Conservation (phyloP, 2,329 filamentous ascomycete genomes). For the Hymenoscyphus scutula region DNA sequence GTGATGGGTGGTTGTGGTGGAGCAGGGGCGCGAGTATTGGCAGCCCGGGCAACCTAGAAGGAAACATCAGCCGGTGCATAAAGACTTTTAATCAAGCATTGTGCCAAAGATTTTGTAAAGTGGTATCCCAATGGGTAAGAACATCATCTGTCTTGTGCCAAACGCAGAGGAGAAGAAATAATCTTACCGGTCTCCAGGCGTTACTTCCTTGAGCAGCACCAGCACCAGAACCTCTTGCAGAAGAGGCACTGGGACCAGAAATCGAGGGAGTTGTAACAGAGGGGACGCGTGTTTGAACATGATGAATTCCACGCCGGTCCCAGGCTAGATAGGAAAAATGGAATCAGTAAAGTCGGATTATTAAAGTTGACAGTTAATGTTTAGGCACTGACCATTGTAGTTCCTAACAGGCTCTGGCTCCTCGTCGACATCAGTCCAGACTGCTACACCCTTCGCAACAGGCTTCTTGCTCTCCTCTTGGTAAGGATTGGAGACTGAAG, state of each 20-base stretch:
- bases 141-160: no score
- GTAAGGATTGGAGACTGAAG: not conserved
- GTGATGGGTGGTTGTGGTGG: not conserved
- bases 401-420: not conserved
- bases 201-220: not conserved
- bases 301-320: not conserved
- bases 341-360: not conserved
- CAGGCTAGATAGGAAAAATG: not conserved
- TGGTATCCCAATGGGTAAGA: no score
- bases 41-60: not conserved
- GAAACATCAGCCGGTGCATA: not conserved
- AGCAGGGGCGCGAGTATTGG: not conserved
- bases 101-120: no score
- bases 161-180: not conserved
- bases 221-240: not conserved
- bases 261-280: not conserved
- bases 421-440: not conserved
- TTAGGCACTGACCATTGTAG: not conserved
- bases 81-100: not conserved
- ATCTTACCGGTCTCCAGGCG: not conserved
- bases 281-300: not conserved
- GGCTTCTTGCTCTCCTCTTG: not conserved
- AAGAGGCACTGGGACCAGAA: not conserved
- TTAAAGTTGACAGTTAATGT: not conserved
- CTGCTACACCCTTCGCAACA: not conserved